A percentile compares a stretch with the other conserved stretches of the same genome.
Conservation (phyloP, 768 basidiomycete genomes). For the Russula earlei region DNA sequence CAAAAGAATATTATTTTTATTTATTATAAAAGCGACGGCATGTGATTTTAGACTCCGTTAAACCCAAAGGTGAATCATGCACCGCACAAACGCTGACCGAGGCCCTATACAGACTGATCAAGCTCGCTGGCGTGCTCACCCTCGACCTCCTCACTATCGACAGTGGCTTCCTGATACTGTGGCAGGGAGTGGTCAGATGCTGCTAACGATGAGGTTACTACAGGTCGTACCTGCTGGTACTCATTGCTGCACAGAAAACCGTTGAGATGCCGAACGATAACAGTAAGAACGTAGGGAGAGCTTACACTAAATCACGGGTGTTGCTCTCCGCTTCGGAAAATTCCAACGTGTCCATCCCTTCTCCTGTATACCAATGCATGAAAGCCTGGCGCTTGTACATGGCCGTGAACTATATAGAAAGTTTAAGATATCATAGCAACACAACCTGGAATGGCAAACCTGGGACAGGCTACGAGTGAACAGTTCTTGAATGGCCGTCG, state of each 20-base stretch:
- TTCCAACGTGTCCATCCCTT: conserved; percentile 86
- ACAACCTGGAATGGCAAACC: conserved; percentile 28
- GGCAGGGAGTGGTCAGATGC: not conserved
- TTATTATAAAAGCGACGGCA: not conserved
- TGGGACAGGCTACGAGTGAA: conserved; percentile 65
- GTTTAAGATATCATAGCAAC: not conserved
- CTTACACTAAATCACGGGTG: conserved; percentile 70
- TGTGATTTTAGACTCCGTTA: too few species aligned
- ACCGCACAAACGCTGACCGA: not conserved
- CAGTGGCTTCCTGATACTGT: conserved; percentile 20
- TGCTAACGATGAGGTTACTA: not conserved
- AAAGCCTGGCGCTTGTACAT: conserved; percentile 86
- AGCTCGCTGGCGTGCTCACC: conserved; percentile 5
- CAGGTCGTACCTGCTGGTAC: conserved; percentile 64
- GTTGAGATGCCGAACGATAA: conserved; percentile 13
- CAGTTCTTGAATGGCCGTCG: conserved; percentile 77
- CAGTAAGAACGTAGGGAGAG: conserved; percentile 10
- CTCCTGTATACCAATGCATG: conserved; percentile 85
- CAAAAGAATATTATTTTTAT: conserved; percentile 1
- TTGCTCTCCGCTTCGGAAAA: conserved; percentile 87
- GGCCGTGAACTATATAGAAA: conserved; percentile 45
- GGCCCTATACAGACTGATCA: not conserved
- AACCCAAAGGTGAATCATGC: too few species aligned
- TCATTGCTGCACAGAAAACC: conserved; percentile 48
- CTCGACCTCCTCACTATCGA: conserved; percentile 15